These are phyloP conservation scores for Podaxis sp. DNA, from an alignment of 768 basidiomycete species.

Conservation along the genomic window DNA sequence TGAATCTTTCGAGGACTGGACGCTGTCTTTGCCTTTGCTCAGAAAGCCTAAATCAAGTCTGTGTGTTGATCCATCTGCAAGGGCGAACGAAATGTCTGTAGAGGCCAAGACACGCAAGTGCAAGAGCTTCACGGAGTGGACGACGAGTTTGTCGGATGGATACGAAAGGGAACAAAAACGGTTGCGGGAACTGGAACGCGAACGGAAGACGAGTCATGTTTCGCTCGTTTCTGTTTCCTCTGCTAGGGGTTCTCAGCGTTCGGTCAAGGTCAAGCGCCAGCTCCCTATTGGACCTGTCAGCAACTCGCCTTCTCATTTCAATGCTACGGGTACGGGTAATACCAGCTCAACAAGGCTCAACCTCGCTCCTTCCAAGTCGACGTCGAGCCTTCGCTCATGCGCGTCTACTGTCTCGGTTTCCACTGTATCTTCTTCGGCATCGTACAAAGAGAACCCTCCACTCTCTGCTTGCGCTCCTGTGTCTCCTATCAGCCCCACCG, in stretches of 20 bases:
- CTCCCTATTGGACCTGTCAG: slow-evolving; percentile 7
- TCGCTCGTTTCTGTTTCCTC: not conserved
- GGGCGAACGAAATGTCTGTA: not conserved
- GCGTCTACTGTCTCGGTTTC: not conserved
- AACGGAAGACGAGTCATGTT: slow-evolving; percentile 1
- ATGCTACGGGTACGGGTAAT: not conserved
- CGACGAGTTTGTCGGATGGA: not conserved
- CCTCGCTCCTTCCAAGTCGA: not conserved
- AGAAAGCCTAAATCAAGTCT: slow-evolving; percentile 6
- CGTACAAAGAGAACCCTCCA: not conserved
- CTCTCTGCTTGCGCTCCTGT: not conserved
- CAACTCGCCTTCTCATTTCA: not conserved
- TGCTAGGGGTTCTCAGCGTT: not conserved
- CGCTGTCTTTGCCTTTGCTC: slow-evolving; percentile 5
- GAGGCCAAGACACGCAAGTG: slow-evolving; percentile 3
- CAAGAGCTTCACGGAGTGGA: slow-evolving; percentile 11
- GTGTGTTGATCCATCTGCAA: not conserved
- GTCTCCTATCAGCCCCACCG: not conserved
- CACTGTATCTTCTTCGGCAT: not conserved
- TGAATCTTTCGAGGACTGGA: slow-evolving; percentile 7
- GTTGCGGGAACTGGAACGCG: slow-evolving; percentile 1
- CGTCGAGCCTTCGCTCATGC: slow-evolving; percentile 1
- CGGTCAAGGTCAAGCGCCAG: slow-evolving; percentile 2
- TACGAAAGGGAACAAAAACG: slow-evolving; percentile 1
- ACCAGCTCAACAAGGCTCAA: not conserved